phyloP scores from a whole-genome alignment of 495 filamentous ascomycete species.

The Rusavskia elegans region DNA sequence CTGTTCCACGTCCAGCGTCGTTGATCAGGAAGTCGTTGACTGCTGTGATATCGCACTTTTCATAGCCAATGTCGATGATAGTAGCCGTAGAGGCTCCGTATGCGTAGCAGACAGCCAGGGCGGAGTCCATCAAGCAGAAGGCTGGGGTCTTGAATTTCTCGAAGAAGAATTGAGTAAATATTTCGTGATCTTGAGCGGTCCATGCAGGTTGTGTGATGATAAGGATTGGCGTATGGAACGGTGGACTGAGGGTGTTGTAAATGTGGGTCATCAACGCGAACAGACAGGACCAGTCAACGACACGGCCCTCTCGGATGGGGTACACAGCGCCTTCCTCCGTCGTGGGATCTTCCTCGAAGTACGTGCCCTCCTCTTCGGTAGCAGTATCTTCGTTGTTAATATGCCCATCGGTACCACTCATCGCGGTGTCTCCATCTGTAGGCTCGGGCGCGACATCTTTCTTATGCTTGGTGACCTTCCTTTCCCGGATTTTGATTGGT shows the following conservation, averaged over 20 bases:
- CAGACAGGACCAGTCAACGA: constrained; percentile 80
- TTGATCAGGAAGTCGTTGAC: constrained; percentile 62
- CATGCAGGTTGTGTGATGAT: constrained; percentile 76
- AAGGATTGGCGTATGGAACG: constrained; percentile 86
- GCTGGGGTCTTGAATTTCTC: constrained; percentile 92
- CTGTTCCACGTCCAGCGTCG: constrained; percentile 40
- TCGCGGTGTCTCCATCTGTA: constrained; percentile 11
- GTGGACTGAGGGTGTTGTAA: constrained; percentile 70
- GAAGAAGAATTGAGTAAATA: constrained; percentile 80
- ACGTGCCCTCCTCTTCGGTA: constrained; percentile 27
- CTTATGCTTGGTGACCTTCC: constrained; percentile 23
- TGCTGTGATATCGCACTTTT: constrained; percentile 83
- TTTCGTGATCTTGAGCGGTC: constrained; percentile 67
- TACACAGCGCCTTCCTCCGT: constrained; percentile 81
- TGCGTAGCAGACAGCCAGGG: constrained; percentile 67
- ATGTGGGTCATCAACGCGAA: constrained; percentile 80
- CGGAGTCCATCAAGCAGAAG: constrained; percentile 73
- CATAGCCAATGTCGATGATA: constrained; percentile 75
- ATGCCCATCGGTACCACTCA: background rate
- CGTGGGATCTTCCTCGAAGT: constrained; percentile 73
- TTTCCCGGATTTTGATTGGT: constrained; percentile 64
- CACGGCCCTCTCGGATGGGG: constrained; percentile 69
- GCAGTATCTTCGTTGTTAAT: constrained; percentile 1
- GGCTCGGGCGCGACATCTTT: constrained; percentile 35
- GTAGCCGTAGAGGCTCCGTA: constrained; percentile 62